Evolutionary conservation across 2,329 filamentous ascomycete species (phyloP).

Genomic region (Chaetoscypha palmicola): DNA sequence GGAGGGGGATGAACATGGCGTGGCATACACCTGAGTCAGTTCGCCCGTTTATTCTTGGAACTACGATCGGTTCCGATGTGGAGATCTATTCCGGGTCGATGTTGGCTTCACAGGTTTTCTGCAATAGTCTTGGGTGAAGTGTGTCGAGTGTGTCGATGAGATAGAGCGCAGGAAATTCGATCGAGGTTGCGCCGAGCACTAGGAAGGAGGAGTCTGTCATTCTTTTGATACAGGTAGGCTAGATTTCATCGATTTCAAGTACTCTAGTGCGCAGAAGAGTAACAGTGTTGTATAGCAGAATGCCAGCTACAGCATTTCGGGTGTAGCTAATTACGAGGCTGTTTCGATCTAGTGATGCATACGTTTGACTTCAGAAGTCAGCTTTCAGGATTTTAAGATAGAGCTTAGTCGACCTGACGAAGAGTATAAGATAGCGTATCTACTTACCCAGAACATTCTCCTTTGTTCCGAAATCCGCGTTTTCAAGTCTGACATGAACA

Average conservation of each 20-base stretch:
- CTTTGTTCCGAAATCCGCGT: constrained; percentile 34
- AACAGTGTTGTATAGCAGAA: no score
- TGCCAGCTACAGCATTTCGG: no score
- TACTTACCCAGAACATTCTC: constrained; percentile 18
- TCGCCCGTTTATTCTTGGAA: constrained; percentile 25
- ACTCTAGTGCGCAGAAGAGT: no score
- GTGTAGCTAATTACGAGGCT: no score
- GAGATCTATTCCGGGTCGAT: constrained; percentile 33
- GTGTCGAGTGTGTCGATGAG: constrained; percentile 29
- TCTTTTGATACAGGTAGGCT: no score
- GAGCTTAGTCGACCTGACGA: constrained; percentile 22
- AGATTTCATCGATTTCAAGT: no score
- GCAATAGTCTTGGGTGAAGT: constrained; percentile 27
- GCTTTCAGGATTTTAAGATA: no score
- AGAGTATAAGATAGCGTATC: not conserved
- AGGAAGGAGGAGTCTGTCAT: no score
- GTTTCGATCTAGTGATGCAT: no score
- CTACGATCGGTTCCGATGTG: constrained; percentile 33
- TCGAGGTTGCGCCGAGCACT: constrained; percentile 33
- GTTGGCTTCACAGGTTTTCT: constrained; percentile 31
- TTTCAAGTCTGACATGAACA: constrained; percentile 34
- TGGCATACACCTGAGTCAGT: constrained; percentile 18
- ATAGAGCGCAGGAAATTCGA: constrained; percentile 32
- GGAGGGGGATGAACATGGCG: constrained; percentile 41
- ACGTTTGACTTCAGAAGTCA: no score